These are phyloP conservation scores for Ampelocalamus luodianensis DNA, from an alignment of 176 grass and related monocot genomes.

Conservation along the genomic window DNA sequence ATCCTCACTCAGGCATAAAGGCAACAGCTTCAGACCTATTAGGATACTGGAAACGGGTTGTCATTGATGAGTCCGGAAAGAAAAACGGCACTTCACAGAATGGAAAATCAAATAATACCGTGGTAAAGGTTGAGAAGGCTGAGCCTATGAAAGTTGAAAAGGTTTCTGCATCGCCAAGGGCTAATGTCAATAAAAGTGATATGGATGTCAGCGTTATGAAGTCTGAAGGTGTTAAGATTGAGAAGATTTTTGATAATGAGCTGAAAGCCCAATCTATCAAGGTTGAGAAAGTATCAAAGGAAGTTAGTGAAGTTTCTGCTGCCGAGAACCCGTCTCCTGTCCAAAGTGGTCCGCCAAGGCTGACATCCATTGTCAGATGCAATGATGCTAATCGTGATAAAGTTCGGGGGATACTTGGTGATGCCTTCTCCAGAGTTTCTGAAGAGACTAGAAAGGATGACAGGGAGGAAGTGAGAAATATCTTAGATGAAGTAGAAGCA, in stretches of 20 bases:
- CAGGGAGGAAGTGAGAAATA: conserved; percentile 50
- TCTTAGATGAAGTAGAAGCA: conserved; percentile 49
- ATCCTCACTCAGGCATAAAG: conserved; percentile 49
- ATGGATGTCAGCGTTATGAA: conserved; percentile 9
- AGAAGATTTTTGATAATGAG: conserved; percentile 17
- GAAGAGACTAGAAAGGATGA: conserved; percentile 48
- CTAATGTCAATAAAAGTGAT: conserved; percentile 2
- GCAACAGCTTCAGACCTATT: conserved; percentile 52
- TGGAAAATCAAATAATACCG: conserved; percentile 32
- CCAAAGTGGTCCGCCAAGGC: conserved; percentile 12
- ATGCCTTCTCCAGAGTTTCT: conserved; percentile 52
- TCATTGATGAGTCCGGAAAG: conserved; percentile 48
- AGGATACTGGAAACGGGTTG: conserved; percentile 55
- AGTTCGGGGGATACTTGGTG: conserved; percentile 47
- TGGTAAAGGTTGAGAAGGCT: conserved; percentile 33
- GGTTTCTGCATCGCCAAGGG: not conserved
- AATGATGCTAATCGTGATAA: conserved; percentile 48
- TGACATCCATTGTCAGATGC: conserved; percentile 50
- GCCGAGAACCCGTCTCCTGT: conserved; percentile 3
- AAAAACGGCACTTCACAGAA: conserved; percentile 31
- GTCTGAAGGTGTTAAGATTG: conserved; percentile 4
- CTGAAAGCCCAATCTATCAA: conserved; percentile 1
- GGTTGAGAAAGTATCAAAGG: conserved; percentile 5
- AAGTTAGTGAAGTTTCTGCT: not conserved
- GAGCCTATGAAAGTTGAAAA: conserved; percentile 40